phyloP scores from a whole-genome alignment of 257 asterid species.

The Sherardia arvensis region DNA sequence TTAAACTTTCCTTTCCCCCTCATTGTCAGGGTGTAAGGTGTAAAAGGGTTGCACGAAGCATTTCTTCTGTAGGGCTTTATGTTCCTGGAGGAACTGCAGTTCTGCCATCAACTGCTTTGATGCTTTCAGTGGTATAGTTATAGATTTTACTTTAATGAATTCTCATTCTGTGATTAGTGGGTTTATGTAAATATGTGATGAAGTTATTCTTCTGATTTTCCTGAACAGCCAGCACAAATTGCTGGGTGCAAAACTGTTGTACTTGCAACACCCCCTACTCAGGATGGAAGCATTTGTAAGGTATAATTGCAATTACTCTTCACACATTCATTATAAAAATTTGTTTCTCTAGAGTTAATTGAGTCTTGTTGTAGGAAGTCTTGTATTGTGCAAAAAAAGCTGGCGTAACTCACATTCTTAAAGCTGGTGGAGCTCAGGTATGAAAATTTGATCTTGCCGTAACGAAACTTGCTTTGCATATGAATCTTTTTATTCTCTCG shows the following conservation, averaged over 20 bases:
- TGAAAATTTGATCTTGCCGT: slow-evolving; percentile 6
- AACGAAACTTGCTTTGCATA: background rate
- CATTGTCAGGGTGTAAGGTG: slow-evolving; percentile 82
- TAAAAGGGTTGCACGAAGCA: slow-evolving; percentile 86
- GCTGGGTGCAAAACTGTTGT: slow-evolving; percentile 96
- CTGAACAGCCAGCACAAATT: slow-evolving; percentile 90
- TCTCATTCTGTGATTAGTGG: slow-evolving; percentile 8
- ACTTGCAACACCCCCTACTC: slow-evolving; percentile 94
- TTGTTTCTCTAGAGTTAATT: background rate
- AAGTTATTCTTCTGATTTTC: slow-evolving; percentile 11
- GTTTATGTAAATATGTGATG: slow-evolving; percentile 6
- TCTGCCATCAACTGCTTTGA: slow-evolving; percentile 94
- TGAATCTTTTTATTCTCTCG: background rate
- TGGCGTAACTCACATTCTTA: slow-evolving; percentile 94
- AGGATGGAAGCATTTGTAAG: slow-evolving; percentile 89
- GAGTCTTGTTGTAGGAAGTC: slow-evolving; percentile 51
- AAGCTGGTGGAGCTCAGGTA: slow-evolving; percentile 99
- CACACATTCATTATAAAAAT: background rate
- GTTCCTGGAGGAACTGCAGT: slow-evolving; percentile 99
- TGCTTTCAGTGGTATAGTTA: slow-evolving; percentile 91
- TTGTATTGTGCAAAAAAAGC: slow-evolving; percentile 97
- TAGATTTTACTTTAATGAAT: slow-evolving; percentile 14
- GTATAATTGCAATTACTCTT: slow-evolving; percentile 24
- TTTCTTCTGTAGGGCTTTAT: slow-evolving; percentile 89
- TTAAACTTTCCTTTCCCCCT: slow-evolving; percentile 5